Evolutionary conservation across 2,329 filamentous ascomycete genomes (phyloP).

Genomic region (Nectriaceae sp.): DNA sequence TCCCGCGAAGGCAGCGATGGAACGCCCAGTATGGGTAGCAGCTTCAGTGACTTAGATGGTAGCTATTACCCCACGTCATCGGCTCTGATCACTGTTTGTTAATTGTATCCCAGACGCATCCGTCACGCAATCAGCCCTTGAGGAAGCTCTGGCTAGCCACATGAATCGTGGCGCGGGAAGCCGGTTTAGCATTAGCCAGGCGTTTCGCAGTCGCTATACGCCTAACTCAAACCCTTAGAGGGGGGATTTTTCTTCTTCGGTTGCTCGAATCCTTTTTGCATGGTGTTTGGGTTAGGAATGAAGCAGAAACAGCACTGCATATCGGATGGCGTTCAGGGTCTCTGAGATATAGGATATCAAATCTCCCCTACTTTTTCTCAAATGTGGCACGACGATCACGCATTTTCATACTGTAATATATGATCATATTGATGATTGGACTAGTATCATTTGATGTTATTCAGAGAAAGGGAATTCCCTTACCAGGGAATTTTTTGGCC

Average conservation of each 20-base stretch:
- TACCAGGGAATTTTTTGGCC: too few species aligned
- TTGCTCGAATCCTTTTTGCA: slow-evolving; percentile 11
- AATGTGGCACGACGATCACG: too few species aligned
- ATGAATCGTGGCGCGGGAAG: slow-evolving; percentile 40
- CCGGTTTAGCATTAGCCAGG: slow-evolving; percentile 69
- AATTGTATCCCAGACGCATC: slow-evolving; percentile 61
- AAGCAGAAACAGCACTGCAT: slow-evolving; percentile 15
- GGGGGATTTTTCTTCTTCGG: slow-evolving; percentile 12
- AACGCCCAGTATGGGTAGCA: slow-evolving; percentile 80
- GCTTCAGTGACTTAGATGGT: slow-evolving; percentile 84
- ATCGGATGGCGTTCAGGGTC: slow-evolving; percentile 23
- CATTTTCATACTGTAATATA: too few species aligned
- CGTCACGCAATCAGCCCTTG: slow-evolving; percentile 77
- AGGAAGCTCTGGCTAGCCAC: slow-evolving; percentile 70
- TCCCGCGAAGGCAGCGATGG: slow-evolving; percentile 69
- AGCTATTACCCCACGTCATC: slow-evolving; percentile 23
- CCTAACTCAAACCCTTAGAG: slow-evolving; percentile 34
- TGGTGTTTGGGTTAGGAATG: slow-evolving; percentile 22
- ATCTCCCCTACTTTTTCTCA: slow-evolving; percentile 21
- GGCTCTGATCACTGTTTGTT: slow-evolving; percentile 7
- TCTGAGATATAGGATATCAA: slow-evolving; percentile 16
- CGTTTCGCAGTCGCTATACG: slow-evolving; percentile 63
- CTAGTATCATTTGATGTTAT: too few species aligned
- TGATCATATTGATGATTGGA: too few species aligned
- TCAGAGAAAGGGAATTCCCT: too few species aligned